Evolutionary conservation across 176 grass and related monocot genomes (phyloP).

Genomic region (Rhipidocladum racemiflorum): DNA sequence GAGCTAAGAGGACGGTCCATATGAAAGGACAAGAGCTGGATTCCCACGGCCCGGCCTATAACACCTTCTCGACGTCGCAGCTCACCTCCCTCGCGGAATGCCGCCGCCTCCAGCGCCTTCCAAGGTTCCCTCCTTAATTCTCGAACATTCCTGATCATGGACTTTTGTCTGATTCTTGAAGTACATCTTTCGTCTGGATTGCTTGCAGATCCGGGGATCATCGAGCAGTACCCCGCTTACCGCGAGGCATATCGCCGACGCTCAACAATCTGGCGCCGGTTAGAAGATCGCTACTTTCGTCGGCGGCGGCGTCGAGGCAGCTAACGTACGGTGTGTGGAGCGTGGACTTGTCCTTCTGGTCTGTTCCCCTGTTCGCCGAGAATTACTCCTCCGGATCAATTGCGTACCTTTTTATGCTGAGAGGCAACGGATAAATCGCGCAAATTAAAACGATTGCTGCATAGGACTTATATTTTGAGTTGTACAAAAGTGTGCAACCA

Average conservation of each 20-base stretch:
- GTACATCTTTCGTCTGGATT: not conserved
- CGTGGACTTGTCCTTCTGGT: not conserved
- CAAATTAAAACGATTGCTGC: not conserved
- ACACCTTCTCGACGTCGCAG: constrained; percentile 42
- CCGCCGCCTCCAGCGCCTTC: constrained; percentile 31
- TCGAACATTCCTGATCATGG: too few relatives aligned
- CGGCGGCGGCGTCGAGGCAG: constrained; percentile 57
- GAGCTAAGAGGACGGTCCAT: too few relatives aligned
- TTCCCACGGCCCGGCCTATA: too few relatives aligned
- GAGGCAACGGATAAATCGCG: not conserved
- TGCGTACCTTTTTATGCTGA: not conserved
- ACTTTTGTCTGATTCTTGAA: not conserved
- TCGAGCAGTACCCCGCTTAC: constrained; percentile 61
- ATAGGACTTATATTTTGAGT: not conserved
- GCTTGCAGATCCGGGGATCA: constrained; percentile 45
- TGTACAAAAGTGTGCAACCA: not conserved
- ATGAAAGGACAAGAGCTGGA: too few relatives aligned
- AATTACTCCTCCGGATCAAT: not conserved
- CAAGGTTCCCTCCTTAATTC: not conserved
- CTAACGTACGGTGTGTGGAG: constrained; percentile 56
- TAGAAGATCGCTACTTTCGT: constrained; percentile 46
- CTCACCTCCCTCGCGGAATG: constrained; percentile 42
- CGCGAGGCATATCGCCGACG: constrained; percentile 67
- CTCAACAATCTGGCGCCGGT: constrained; percentile 49
- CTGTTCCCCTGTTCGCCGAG: not conserved